Base-by-base conservation (phyloP, 257 asterid species). In the Rubia yunnanensis region DNA sequence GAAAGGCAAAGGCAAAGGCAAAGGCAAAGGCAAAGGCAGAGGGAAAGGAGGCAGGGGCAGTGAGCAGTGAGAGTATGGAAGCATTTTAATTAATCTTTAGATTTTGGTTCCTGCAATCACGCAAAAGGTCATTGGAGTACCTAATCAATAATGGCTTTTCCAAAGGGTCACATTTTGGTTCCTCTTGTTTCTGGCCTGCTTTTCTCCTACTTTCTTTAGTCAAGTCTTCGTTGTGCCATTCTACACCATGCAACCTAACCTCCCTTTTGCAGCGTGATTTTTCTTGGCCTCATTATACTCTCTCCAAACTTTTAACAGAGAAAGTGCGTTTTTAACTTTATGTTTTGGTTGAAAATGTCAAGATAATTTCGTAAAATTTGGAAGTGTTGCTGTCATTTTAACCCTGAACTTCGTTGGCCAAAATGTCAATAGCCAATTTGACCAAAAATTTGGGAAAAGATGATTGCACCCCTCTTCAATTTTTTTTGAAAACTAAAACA, bases 71-170 rank as follows among this genome's bases (percentile, higher is more conserved):
- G 20, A 0, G 23, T 7, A 14, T 46, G 9, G 10, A 17, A n/a
- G n/a, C n/a, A n/a, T n/a, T n/a, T n/a, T n/a, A n/a, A n/a, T n/a
- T n/a, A n/a, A n/a, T n/a, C n/a, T n/a, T n/a, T n/a, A n/a, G n/a
- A n/a, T n/a, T 53, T 23, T 10, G 60, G 60, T 63, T 66, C 86
- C 92, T 78, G 64, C 80, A 83, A 83, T 86, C 87, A 79, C 87
- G 89, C 84, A 61, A 79, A 83, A 74, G 75, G 22, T 62, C 67
- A 61, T 79, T 63, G 80, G 44, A 38, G 69, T 44, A 18, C 26
- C 62, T 67, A 61, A 66, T 74, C 58, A 72, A 58, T 59, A 58
- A 68, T 61, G 63, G n/a, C 24, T 48, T 65, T 44, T 10, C 11
- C 27, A 53, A 22, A 20, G 67, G 57, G 34, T 17, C 22, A 57